Base-by-base conservation (phyloP, 345 rosid species). In the Lenwebbia sp. region DNA sequence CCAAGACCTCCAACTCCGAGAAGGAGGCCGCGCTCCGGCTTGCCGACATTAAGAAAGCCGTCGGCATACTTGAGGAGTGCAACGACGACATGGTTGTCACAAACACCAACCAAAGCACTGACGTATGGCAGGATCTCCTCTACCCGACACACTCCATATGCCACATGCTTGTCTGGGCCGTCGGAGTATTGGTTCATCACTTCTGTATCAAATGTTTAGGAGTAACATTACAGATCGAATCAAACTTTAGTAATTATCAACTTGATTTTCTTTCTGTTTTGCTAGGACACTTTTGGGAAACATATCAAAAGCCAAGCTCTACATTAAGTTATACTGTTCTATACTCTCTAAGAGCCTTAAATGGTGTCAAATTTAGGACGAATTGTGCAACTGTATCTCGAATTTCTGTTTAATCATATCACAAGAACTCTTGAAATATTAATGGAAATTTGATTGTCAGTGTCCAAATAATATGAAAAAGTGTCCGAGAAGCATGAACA, bases 61-160 rank as follows among this genome's bases (percentile, higher is more conserved):
- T 0, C 98, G 96, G 97, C 56, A 97, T 97, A 26, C 94, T 96
- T 2, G 83, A 88, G 19, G 94, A 95, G 1, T 95, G 96, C 90
- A 89, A 90, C 85, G 98, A 94, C 92, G 98, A 95, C 88, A 49
- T 49, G 11, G 7, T 94, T 85, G 97, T 97, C 82, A 87, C 83
- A 12, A 95, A 93, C 10, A 70, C 53, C 4, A 88, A 52, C 33
- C 49, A 47, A 50, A 88, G 90, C 84, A 91, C 87, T 14, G 96
- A 94, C 9, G 94, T 95, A 0, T 96, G 96, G 95, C 88, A 83
- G 57, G 96, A 96, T 85, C 90, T 97, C 4, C 83, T 97, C 37
- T 86, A 84, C 51, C 96, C 98, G 8, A 93, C 91, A 0, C 93
- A 92, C 3, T 76, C 93, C 11, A 96, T 97, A 2, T 95, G 94